Base-by-base conservation (phyloP, 345 rosid genomes). In the Arabidopsis arenosa region DNA sequence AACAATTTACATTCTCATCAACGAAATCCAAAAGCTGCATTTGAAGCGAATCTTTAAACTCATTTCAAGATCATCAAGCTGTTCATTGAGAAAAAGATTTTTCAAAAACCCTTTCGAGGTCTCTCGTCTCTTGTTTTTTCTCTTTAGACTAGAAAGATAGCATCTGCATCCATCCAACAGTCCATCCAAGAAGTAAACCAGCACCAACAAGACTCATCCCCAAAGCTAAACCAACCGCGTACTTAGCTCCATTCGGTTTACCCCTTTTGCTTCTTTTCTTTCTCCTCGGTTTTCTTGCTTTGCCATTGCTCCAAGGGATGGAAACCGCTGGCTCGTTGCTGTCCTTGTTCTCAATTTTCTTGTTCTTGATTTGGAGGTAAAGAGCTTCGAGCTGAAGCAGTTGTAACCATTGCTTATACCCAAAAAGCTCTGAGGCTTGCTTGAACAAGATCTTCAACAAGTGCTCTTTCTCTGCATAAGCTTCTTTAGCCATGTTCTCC, bases 141-240 rank as follows among this genome's bases (percentile, higher is more conserved):
- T 58, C 55, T 77, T 68, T 36, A 5, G 9, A n/a, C 55, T 84
- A 89, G 74, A 87, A 86, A 10, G 92, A 87, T 66, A 90, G 36
- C 86, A 95, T 83, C 88, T 96, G 75, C 91, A 95, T 82, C 94
- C 98, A 92, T n/a, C 98, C 98, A 26, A 88, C 87, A 1, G 99
- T 95, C 99, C 98, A 95, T 63, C 98, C 98, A 21, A 92, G 82
- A 7, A 95, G 88, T 85, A 95, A 85, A 45, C 99, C 99, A 36
- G 99, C 96, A 49, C 97, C 94, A 63, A 89, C 98, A 48, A 95
- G 91, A 82, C 99, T 81, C 80, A 90, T 81, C 21, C 98, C 97
- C 63, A 87, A 61, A 4, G 96, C 97, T 71, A 92, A 83, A 28
- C 89, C 91, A 36, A 87, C 82, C 1, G 82, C 84, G 62, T 83